These are phyloP conservation scores for Rhodotorula diobovata DNA, from an alignment of 768 basidiomycete species.

Conservation along the genomic window DNA sequence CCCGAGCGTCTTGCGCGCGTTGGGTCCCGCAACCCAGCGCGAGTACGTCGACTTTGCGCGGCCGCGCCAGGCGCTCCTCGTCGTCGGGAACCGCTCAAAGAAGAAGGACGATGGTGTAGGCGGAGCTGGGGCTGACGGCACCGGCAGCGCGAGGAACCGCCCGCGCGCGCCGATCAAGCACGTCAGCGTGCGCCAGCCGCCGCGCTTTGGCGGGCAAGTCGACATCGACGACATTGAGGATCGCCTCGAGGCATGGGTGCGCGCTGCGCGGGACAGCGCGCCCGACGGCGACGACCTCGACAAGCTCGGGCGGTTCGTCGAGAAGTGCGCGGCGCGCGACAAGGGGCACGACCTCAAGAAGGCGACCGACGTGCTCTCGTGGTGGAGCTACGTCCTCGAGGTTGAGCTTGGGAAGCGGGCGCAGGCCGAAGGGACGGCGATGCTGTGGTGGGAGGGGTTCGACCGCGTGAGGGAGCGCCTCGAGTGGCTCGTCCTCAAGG, in stretches of 20 bases:
- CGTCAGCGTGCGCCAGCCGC: constrained; percentile 55
- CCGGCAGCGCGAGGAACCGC: neutral
- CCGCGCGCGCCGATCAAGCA: constrained; percentile 52
- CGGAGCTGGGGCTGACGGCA: neutral
- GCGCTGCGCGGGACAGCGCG: constrained; percentile 57
- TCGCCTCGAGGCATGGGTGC: constrained; percentile 72
- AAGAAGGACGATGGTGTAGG: neutral
- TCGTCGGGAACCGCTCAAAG: neutral
- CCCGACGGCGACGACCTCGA: constrained; percentile 72
- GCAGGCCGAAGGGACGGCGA: neutral
- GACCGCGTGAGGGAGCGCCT: constrained; percentile 10
- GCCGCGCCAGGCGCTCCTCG: neutral
- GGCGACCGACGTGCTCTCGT: constrained; percentile 67
- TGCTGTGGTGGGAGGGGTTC: constrained; percentile 29
- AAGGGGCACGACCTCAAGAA: constrained; percentile 63
- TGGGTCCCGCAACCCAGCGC: neutral
- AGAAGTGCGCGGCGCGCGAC: constrained; percentile 61
- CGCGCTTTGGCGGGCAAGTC: constrained; percentile 59
- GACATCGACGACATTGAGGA: constrained; percentile 68
- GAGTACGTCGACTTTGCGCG: neutral
- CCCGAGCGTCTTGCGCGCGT: neutral
- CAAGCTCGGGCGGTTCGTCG: constrained; percentile 67
- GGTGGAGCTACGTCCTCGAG: constrained; percentile 68
- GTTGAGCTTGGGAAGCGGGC: neutral
- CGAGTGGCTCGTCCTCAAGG: constrained; percentile 15